Conservation (phyloP, 2,329 filamentous ascomycete species). For the Metarhizium humberi region DNA sequence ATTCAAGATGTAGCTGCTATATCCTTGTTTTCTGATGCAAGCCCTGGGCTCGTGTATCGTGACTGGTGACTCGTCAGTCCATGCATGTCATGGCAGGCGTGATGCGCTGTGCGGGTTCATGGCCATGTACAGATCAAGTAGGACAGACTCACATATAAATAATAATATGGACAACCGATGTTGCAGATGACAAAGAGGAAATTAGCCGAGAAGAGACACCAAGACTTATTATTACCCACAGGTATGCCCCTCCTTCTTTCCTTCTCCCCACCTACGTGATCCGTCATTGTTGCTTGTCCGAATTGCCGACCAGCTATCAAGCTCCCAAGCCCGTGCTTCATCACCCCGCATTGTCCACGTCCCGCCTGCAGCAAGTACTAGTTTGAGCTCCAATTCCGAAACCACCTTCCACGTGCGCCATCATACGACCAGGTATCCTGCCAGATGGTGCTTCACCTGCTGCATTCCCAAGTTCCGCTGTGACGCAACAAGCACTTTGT, state of each 20-base stretch:
- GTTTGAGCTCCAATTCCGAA: not conserved
- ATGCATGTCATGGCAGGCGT: too few relatives aligned
- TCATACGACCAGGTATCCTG: not conserved
- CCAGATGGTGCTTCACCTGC: not conserved
- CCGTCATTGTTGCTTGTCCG: not conserved
- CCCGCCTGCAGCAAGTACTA: not conserved
- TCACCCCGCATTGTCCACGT: too few relatives aligned
- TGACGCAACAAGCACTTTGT: not conserved
- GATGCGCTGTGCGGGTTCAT: too few relatives aligned
- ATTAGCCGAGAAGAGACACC: too few relatives aligned
- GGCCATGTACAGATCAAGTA: not conserved
- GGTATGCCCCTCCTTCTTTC: too few relatives aligned
- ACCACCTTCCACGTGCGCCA: not conserved
- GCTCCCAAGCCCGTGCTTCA: too few relatives aligned
- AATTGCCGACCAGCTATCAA: not conserved
- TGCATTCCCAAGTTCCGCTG: not conserved
- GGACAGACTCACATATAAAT: not conserved
- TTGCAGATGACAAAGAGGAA: not conserved
- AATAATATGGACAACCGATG: not conserved
- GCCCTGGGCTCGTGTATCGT: too few relatives aligned
- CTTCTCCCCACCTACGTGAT: too few relatives aligned
- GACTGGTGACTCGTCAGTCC: too few relatives aligned
- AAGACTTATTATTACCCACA: too few relatives aligned
- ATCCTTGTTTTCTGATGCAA: too few relatives aligned
- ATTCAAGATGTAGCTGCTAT: too few relatives aligned